Conservation (phyloP, 345 rosid species). For the Tarenaya hassleriana region DNA sequence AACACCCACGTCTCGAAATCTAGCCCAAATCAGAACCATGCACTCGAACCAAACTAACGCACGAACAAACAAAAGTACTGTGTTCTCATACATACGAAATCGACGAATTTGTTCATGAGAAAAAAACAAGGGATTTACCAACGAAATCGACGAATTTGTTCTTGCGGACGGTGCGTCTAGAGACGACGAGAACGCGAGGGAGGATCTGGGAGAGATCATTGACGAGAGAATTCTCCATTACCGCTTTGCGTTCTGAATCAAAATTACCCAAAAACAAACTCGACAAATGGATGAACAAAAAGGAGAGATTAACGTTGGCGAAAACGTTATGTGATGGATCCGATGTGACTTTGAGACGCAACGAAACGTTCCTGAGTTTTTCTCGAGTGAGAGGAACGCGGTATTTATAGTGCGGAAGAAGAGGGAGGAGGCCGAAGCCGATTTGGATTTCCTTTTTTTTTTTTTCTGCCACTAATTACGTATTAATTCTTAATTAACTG, state of each 20-base stretch:
- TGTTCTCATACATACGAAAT: slow-evolving; percentile 16
- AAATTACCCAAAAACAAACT: background rate
- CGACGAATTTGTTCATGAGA: background rate
- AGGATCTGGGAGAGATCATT: slow-evolving; percentile 46
- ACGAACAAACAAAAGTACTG: slow-evolving; percentile 1
- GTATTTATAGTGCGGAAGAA: slow-evolving; percentile 18
- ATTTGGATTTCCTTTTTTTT: slow-evolving; percentile 9
- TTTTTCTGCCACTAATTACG: background rate
- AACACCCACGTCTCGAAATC: background rate
- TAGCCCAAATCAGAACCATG: slow-evolving; percentile 19
- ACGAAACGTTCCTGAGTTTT: slow-evolving; percentile 3
- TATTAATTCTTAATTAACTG: background rate
- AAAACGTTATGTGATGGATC: slow-evolving; percentile 24
- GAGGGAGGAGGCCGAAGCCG: slow-evolving; percentile 2
- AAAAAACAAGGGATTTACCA: slow-evolving; percentile 23
- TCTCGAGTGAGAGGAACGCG: slow-evolving; percentile 17
- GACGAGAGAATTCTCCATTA: slow-evolving; percentile 19
- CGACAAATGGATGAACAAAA: background rate
- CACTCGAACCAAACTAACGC: background rate
- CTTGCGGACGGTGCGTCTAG: slow-evolving; percentile 55
- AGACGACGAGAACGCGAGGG: slow-evolving; percentile 58
- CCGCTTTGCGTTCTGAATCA: background rate
- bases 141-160: slow-evolving; percentile 63
- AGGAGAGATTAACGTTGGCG: background rate
- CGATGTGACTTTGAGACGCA: slow-evolving; percentile 23